Evolutionary conservation across 2,329 filamentous ascomycete species (phyloP), one percentile per base, ranked within the genome.

Genomic region (Cladorrhinum sp.): DNA sequence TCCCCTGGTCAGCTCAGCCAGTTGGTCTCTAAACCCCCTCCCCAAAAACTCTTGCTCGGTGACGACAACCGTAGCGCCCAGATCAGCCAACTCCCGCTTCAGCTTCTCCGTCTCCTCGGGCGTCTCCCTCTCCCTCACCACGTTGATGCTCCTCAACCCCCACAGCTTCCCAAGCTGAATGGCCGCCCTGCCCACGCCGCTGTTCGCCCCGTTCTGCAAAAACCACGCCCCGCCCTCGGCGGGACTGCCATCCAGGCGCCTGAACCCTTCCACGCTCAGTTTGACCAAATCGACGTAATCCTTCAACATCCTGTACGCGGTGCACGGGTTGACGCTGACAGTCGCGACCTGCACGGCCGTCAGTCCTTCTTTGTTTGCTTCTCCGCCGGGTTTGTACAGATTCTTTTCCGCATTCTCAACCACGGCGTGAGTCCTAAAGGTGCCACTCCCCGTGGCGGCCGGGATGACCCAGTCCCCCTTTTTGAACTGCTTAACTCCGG

Each of bases 191-290:
- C 95, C 95, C 16, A 99, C 95, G 10, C 92, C 95, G 48, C 87
- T 92, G 76, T 99, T 99, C 42, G 94, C 95, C 7, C 94, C 95
- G 73, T 99, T 99, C 76, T 99, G 95, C 52, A 99, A 87, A 72
- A 97, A 91, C 93, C 94, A 99, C 60, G 96, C 89, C 58, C 93
- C 90, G n/a, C 86, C 84, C 42, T 46, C 42, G 59, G 91, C 96
- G 61, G 93, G 87, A 60, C 91, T 28, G 4, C 26, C 79, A 60
- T 79, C 80, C 30, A 78, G 79, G 21, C 75, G 70, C 52, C 76
- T 73, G 55, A 80, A 79, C 10, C 76, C 72, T 8, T 71, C 70
- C 71, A 83, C 79, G 59, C 77, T 78, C 54, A 82, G 66, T 1
- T 75, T 77, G 10, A 79, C 73, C 57, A 77, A 74, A 62, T 79